A percentile compares a stretch with the other conserved stretches of the same genome.
phyloP scores from a whole-genome alignment of 2,329 filamentous ascomycete genomes.

The Lasiodiplodia gonubiensis region DNA sequence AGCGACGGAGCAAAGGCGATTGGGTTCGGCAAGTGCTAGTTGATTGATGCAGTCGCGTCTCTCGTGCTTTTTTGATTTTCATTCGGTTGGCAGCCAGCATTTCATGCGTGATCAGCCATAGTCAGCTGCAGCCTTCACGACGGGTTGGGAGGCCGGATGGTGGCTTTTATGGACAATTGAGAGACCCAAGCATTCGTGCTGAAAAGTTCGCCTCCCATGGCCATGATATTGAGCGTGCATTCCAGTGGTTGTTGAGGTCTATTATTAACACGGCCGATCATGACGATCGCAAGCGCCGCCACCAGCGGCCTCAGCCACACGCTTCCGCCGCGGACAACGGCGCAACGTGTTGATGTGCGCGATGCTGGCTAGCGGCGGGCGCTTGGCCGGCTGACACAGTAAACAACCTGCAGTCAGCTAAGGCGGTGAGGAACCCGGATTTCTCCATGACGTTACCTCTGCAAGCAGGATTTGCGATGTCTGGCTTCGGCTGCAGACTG shows the following conservation, averaged over 20 bases:
- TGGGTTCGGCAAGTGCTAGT: slow-evolving; percentile 24
- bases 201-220: background rate
- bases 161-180: slow-evolving; percentile 19
- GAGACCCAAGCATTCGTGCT: slow-evolving; percentile 25
- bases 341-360: slow-evolving; percentile 12
- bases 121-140: slow-evolving; percentile 17
- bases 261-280: slow-evolving; percentile 12
- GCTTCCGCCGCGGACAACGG: slow-evolving; percentile 21
- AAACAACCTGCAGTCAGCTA: background rate
- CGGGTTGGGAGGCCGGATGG: slow-evolving; percentile 16
- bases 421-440: background rate
- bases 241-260: background rate
- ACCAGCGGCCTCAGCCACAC: slow-evolving; percentile 18
- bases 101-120: slow-evolving; percentile 25
- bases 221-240: background rate
- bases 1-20: slow-evolving; percentile 29
- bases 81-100: slow-evolving; percentile 23
- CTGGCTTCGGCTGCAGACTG: background rate
- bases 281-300: slow-evolving; percentile 22
- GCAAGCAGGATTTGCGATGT: background rate
- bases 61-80: slow-evolving; percentile 23
- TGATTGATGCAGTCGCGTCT: slow-evolving; percentile 15
- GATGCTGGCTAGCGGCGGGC: slow-evolving; percentile 26
- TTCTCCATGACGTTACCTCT: background rate
- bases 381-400: background rate